A percentile compares a stretch with the other conserved stretches of the same genome.
Conservation (phyloP, 2,329 filamentous ascomycete species). For the Aspergillus aculeatinus region DNA sequence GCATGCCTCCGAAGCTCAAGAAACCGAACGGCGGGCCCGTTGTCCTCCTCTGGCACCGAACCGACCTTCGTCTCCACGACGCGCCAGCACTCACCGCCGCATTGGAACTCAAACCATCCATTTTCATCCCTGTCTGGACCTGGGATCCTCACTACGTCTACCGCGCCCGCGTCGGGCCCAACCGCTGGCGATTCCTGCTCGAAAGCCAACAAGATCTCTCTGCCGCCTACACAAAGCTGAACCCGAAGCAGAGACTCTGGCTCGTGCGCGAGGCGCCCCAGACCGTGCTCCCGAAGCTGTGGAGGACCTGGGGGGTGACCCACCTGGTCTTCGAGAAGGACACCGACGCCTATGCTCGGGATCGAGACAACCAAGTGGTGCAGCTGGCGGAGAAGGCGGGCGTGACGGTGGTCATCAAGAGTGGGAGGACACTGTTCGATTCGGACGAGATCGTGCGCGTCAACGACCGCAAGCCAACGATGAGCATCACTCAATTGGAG, state of each 20-base stretch:
- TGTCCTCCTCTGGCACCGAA: slow-evolving; percentile 77
- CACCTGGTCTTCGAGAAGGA: slow-evolving; percentile 79
- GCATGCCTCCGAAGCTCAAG: background rate
- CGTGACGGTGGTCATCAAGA: slow-evolving; percentile 64
- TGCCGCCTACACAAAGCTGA: slow-evolving; percentile 64
- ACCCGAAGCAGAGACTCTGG: slow-evolving; percentile 68
- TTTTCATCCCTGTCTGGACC: slow-evolving; percentile 73
- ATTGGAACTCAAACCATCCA: slow-evolving; percentile 65
- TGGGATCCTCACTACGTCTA: slow-evolving; percentile 83
- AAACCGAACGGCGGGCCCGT: slow-evolving; percentile 2
- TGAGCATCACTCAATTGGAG: slow-evolving; percentile 69
- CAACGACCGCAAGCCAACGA: slow-evolving; percentile 69
- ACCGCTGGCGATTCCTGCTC: slow-evolving; percentile 73
- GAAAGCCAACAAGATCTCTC: slow-evolving; percentile 74
- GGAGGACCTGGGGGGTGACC: slow-evolving; percentile 70
- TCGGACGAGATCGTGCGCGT: slow-evolving; percentile 66
- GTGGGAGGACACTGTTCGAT: slow-evolving; percentile 71
- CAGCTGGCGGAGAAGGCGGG: slow-evolving; percentile 63
- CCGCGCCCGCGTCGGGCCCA: slow-evolving; percentile 65
- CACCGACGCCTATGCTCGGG: slow-evolving; percentile 69
- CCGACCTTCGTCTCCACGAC: slow-evolving; percentile 74
- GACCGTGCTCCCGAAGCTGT: slow-evolving; percentile 69
- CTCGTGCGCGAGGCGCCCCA: slow-evolving; percentile 71
- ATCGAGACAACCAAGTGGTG: slow-evolving; percentile 61
- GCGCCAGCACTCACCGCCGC: slow-evolving; percentile 72